Evolutionary conservation across 306 rosid genomes (phyloP), one percentile per base, ranked within the genome.

Genomic region (Glycine latifolia): DNA sequence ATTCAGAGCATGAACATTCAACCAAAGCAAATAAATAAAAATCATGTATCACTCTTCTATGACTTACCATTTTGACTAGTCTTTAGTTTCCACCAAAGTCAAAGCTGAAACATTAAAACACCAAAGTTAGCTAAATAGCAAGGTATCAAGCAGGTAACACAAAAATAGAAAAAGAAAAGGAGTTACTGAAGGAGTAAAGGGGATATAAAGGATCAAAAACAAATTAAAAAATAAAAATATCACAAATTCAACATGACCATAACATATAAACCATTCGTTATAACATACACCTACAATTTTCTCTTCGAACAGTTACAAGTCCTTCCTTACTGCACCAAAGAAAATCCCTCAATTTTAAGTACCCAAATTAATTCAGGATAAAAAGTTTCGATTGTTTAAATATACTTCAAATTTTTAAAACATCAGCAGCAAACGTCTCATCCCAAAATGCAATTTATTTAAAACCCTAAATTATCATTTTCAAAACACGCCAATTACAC

Each of bases 41-140:
- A 6, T n/a, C 3, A n/a, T 7, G 4, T 9, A 9, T 2, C 2
- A 49, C 3, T 31, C 52, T 54, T 14, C 4, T 14, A 0, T 4
- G 44, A 78, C 86, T 85, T 74, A 87, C 97, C 94, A 95, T 94
- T 87, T 89, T 90, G 92, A 54, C 86, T 56, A 59, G 81, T 79
- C 55, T 81, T 73, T 20, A 55, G 10, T 78, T 56, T 49, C 49
- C 71, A 66, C 84, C 71, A 50, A 84, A 62, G 50, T 62, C 3
- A 53, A 58, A 16, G 39, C 84, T 71, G 78, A 79, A 55, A 86
- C 15, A 59, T 10, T 15, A 33, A 46, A 65, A n/a, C 65, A 79
- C 2, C 3, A 4, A 31, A 13, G 0, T 83, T 35, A 76, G 87
- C 14, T 2, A 61, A 62, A 61, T 11, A 76, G 46, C 3, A 49